phyloP scores from a whole-genome alignment of 129 eudicot genomes.

The Saussurea involucrata region DNA sequence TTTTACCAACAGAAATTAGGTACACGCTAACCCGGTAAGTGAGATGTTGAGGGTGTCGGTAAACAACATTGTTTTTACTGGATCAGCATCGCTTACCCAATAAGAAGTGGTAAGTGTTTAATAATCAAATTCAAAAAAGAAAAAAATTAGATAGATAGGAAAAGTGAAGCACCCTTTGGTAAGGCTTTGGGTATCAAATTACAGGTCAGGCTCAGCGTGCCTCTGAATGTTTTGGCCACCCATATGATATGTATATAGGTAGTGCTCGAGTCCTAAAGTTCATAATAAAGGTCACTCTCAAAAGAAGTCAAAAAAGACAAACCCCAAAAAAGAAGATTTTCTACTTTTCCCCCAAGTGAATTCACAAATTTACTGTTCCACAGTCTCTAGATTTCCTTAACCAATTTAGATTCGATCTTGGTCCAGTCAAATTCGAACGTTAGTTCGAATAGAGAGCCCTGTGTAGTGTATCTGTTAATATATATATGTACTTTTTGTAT shows the following conservation, averaged over 20 bases:
- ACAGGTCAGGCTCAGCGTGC: conserved; percentile 36
- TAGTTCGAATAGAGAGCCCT: neutral
- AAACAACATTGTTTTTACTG: neutral
- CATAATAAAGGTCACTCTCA: conserved; percentile 35
- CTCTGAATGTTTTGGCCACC: conserved; percentile 18
- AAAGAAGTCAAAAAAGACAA: conserved; percentile 38
- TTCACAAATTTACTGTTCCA: conserved; percentile 21
- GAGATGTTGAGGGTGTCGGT: neutral
- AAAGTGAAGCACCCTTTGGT: conserved; percentile 8
- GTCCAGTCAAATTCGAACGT: neutral
- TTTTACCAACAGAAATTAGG: neutral
- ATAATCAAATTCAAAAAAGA: neutral
- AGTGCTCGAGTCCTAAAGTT: conserved; percentile 44
- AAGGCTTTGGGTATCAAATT: conserved; percentile 32
- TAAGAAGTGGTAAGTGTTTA: neutral
- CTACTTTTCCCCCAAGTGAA: conserved; percentile 24
- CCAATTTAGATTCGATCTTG: neutral
- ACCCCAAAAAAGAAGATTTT: conserved; percentile 34
- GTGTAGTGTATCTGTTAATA: neutral
- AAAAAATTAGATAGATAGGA: neutral
- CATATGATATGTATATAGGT: conserved; percentile 21
- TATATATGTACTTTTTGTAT: neutral
- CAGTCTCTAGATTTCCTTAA: conserved; percentile 20
- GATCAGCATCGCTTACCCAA: neutral
- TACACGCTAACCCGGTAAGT: neutral